Evolutionary conservation across 1,139 yeast species (phyloP), one percentile per base, ranked within the genome.

Genomic region (Geotrichum reessii): DNA sequence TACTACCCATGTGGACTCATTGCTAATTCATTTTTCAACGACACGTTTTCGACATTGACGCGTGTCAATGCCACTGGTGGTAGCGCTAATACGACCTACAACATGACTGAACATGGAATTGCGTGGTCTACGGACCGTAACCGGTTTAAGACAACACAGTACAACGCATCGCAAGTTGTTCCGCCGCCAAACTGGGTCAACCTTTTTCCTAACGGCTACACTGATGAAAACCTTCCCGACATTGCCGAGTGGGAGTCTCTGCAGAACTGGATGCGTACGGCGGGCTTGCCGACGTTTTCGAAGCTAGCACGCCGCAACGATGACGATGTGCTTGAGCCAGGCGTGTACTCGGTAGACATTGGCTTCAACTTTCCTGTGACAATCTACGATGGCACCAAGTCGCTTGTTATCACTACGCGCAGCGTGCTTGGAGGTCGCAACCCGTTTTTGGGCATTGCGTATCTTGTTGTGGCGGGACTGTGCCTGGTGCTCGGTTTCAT

Each of bases 201-300:
- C 69, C 76, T 66, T 75, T 93, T 71, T 71, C 99, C 99, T 14
- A 71, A 91, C 63, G 98, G 98, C 0, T 93, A 93, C 74, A 91
- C 87, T 21, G 86, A 82, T 28, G 84, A 85, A 11, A 91, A 90
- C 69, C 71, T 93, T 60, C 99, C 98, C 2, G 93, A 93, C 70
- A 77, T 89, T 52, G 78, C 86, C 21, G 74, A 76, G 9, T 86
- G 95, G 93, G 82, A 79, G 62, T 90, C 89, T 67, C 85, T 93
- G 70, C 98, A 93, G 74, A 93, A 92, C 71, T 93, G 99, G 99
- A 92, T 93, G 97, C 84, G 91, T 67, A 86, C 98, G 1, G 86
- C 97, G 2, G 98, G 93, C 0, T 78, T 95, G 62, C 86, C 98
- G 8, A 84, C 84, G 31, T 93, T 95, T 70, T n/a, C n/a, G n/a